Base-by-base conservation (phyloP, 305 asterid species). In the Fraxinus baroniana region DNA sequence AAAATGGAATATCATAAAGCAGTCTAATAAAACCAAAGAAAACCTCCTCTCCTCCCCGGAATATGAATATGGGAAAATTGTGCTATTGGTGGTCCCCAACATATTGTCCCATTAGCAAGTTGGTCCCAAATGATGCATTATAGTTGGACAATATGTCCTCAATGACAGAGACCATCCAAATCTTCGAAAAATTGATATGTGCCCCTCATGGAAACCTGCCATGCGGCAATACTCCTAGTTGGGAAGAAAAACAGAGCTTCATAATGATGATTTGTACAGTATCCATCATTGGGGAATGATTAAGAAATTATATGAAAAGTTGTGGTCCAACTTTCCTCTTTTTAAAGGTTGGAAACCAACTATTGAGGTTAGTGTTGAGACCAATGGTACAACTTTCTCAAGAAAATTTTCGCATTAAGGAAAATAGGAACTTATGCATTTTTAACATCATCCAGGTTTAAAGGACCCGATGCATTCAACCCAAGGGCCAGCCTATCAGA, bases 401-500 rank as follows among this genome's bases (percentile, higher is more conserved):
- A 68, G 15, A 26, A 68, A 26, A 12, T 26, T 10, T 68, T 68
- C 74, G 28, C 74, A n/a, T 12, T 68, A 39, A 32, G 78, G 60
- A 79, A 49, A 49, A 76, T 76, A 41, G 5, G 74, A 83, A 85
- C 97, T 85, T 88, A 94, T 98, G 97, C 99, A 10, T 41, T 91
- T 86, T 94, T 95, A 72, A 95, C 95, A 78, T 94, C 94, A 70
- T 88, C 95, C 28, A 94, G 88, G 78, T 84, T 93, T 85, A 95
- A 78, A 76, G 97, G 97, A 73, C 99, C 98, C 0, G 95, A 89
- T 62, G 90, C 83, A 79, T 85, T 91, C 88, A 95, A 89, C 80
- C 98, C 99, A 71, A 95, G 86, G 77, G 93, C 93, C 57, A 84
- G 86, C 88, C 99, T 90, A 80, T 95, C 90, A 0, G 97, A 90